phyloP scores from a whole-genome alignment of 345 rosid species.

The Camelina neglecta region DNA sequence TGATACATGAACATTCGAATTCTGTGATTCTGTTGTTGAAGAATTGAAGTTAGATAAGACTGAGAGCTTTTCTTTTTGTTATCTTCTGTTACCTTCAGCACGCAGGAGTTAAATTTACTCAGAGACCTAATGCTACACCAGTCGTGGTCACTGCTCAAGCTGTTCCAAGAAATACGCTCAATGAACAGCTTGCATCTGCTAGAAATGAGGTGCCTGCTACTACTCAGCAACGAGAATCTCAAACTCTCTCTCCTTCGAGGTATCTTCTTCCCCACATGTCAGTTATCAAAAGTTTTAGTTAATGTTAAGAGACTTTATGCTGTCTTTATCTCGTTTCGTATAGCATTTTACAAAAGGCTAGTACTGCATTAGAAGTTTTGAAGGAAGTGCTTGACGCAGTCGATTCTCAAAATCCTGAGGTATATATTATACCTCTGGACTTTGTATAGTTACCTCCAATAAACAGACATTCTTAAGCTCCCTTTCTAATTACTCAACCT shows the following conservation, averaged over 20 bases:
- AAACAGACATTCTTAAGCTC: constrained; percentile 17
- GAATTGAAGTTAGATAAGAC: constrained; percentile 8
- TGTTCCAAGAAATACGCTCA: constrained; percentile 53
- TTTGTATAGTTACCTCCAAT: constrained; percentile 17
- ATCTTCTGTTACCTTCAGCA: constrained; percentile 51
- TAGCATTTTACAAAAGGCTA: constrained; percentile 93
- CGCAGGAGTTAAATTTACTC: constrained; percentile 88
- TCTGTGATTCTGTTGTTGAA: constrained; percentile 7
- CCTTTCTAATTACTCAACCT: constrained; percentile 7
- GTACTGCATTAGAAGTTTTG: constrained; percentile 80
- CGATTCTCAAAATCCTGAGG: constrained; percentile 81
- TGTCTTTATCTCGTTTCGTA: constrained; percentile 22
- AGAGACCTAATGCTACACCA: constrained; percentile 51
- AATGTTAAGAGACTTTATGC: constrained; percentile 23
- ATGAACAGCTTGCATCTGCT: constrained; percentile 64
- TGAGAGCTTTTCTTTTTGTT: constrained; percentile 25
- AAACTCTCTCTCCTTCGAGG: constrained; percentile 79
- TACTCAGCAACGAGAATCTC: constrained; percentile 54
- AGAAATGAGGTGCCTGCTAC: constrained; percentile 49
- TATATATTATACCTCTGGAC: constrained; percentile 40
- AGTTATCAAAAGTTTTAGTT: neutral
- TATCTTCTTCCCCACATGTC: constrained; percentile 34
- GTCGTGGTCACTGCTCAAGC: constrained; percentile 49
- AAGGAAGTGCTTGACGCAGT: constrained; percentile 91
- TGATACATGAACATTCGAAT: neutral